Percentiles rank a stretch among this genome's conserved stretches.
Evolutionary conservation across 2,329 filamentous ascomycete genomes (phyloP).

Genomic region (Curvularia eragrostidis): DNA sequence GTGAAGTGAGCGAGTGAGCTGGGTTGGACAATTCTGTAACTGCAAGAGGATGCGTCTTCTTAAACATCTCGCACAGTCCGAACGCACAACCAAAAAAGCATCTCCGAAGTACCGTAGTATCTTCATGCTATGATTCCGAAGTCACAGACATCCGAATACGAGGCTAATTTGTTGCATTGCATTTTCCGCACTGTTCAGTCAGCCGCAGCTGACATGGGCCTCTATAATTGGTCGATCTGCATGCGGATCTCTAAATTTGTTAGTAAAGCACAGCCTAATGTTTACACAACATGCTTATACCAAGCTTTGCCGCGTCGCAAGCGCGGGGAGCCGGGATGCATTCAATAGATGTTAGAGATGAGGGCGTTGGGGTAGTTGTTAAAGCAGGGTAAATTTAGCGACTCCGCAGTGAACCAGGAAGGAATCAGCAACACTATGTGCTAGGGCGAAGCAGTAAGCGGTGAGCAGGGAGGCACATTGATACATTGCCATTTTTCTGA

Average conservation of each 20-base stretch:
- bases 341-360: neutral
- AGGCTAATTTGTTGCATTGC: conserved; percentile 6
- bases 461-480: neutral
- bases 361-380: no score
- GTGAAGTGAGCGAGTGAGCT: neutral
- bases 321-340: conserved; percentile 12
- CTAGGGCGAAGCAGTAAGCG: neutral
- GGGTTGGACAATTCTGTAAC: neutral
- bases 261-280: neutral
- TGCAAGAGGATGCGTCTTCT: neutral
- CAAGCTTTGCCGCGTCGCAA: conserved; percentile 2
- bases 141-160: conserved; percentile 4
- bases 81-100: neutral
- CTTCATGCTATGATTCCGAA: neutral
- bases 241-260: conserved; percentile 2
- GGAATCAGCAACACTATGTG: neutral
- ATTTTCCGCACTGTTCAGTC: conserved; percentile 1
- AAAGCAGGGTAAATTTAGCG: neutral
- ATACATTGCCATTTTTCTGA: neutral
- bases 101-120: neutral
- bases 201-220: conserved; percentile 11
- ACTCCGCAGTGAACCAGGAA: neutral
- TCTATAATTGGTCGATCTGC: conserved; percentile 8
- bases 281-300: conserved; percentile 6
- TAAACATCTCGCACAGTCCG: neutral